Percentiles rank a stretch among this genome's conserved stretches.
Evolutionary conservation across 1,284 basidiomycete genomes (phyloP).

Genomic region (Quambalaria eucalypti): DNA sequence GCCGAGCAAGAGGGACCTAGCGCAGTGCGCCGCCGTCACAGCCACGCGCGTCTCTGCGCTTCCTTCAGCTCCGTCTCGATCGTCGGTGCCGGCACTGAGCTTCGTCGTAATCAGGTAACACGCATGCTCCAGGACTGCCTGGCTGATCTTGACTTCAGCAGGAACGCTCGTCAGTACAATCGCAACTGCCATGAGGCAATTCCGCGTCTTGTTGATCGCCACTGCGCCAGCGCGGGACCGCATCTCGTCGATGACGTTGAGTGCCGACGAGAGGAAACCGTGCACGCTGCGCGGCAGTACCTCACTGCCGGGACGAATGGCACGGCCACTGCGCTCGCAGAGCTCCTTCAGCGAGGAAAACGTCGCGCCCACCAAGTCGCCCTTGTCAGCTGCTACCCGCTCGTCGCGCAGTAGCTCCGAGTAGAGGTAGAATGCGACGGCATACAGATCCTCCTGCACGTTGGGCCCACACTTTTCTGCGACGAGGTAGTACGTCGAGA

Average conservation of each 20-base stretch:
- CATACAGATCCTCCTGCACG: conserved; percentile 63
- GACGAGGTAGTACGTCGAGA: conserved; percentile 61
- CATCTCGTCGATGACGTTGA: conserved; percentile 83
- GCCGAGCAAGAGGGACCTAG: conserved; percentile 65
- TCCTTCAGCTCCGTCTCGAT: conserved; percentile 51
- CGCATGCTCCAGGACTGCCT: conserved; percentile 69
- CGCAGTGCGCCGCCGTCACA: conserved; percentile 78
- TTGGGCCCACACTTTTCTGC: conserved; percentile 56
- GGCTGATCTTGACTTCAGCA: conserved; percentile 60
- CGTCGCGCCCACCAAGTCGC: conserved; percentile 24
- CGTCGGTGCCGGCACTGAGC: conserved; percentile 51
- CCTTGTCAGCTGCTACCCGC: conserved; percentile 5
- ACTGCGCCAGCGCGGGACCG: conserved; percentile 56
- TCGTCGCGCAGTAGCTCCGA: conserved; percentile 53
- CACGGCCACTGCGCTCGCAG: conserved; percentile 30
- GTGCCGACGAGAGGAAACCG: conserved; percentile 72
- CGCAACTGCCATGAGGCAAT: conserved; percentile 76
- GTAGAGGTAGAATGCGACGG: conserved; percentile 71
- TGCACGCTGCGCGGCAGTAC: conserved; percentile 59
- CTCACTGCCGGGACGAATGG: conserved; percentile 27
- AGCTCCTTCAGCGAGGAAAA: conserved; percentile 34
- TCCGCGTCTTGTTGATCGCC: conserved; percentile 75
- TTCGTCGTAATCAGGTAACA: conserved; percentile 76
- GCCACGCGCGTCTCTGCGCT: conserved; percentile 53
- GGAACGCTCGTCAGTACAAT: conserved; percentile 76